Evolutionary conservation across 768 basidiomycete genomes (phyloP), one percentile per base, ranked within the genome.

Genomic region (Serendipita sp.): DNA sequence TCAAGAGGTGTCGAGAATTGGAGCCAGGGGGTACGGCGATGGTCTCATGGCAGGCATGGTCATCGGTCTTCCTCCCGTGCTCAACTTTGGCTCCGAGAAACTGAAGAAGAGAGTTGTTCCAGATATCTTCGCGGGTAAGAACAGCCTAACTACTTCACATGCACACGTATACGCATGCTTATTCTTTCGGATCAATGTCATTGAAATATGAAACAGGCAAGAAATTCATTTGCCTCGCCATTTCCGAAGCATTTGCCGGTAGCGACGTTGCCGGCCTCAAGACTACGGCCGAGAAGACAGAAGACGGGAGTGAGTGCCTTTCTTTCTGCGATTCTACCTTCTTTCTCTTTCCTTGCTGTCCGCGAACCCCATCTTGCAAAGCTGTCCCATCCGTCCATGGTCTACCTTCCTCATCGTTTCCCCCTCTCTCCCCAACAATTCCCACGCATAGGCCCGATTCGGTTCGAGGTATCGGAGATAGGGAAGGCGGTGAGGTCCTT

Each of bases 201-300:
- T 77, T 44, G 88, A 86, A 44, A 41, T 41, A 41, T 41, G 38
- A 41, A 7, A 7, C 13, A 41, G 38, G 38, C 38, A 86, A 86
- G 75, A 91, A 90, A 76, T 87, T 86, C 72, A 90, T 96, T 66
- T 87, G 83, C 65, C 75, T 95, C 37, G 92, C 92, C 47, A 89
- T 95, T 68, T 86, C 87, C 10, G 92, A 95, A 74, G 90, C 92
- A 2, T 88, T 88, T 65, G 91, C 90, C 8, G 91, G 87, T 45
- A 86, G 84, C 68, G 92, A 94, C 72, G 91, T 96, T 7, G 69
- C 72, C n/a, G 88, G 90, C 16, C 73, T 94, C 65, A 79, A 82
- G 66, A 91, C 90, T 2, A 83, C 81, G 2, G 92, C 91, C 5
- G 82, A 78, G 47, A 88, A 90, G 73, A 86, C 81, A 13, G 83